phyloP scores from a whole-genome alignment of 2,329 filamentous ascomycete genomes.

The Colletotrichum camelliae region DNA sequence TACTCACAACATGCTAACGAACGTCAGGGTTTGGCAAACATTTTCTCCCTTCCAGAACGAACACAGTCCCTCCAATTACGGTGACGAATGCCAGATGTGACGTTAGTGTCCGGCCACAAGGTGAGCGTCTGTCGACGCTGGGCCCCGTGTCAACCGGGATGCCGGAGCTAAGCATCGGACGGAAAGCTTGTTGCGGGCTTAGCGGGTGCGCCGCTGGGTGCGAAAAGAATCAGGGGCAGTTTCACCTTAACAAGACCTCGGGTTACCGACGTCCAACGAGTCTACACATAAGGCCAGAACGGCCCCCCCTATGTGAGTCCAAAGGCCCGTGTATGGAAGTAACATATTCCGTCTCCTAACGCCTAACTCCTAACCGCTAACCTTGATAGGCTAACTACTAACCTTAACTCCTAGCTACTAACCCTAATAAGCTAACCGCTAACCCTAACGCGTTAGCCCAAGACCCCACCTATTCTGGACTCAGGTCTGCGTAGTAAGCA shows the following conservation, averaged over 20 bases:
- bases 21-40: not conserved
- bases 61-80: constrained; percentile 3
- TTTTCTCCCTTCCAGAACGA: not conserved
- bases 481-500: too few species aligned
- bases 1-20: not conserved
- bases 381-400: too few species aligned
- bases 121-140: not conserved
- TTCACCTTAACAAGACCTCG: constrained; percentile 1
- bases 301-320: too few species aligned
- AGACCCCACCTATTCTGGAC: too few species aligned
- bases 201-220: not conserved
- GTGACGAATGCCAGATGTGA: not conserved
- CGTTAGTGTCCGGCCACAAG: not conserved
- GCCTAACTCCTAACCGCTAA: too few species aligned
- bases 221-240: not conserved
- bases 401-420: too few species aligned
- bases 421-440: too few species aligned
- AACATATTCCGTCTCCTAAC: too few species aligned
- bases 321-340: too few species aligned
- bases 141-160: not conserved
- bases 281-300: too few species aligned
- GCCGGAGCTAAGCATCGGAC: constrained; percentile 7
- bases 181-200: constrained; percentile 12
- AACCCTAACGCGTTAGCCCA: too few species aligned
- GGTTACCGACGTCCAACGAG: not conserved